These are phyloP conservation scores for Comarum palustre DNA, from an alignment of 306 rosid genomes.

Conservation along the genomic window DNA sequence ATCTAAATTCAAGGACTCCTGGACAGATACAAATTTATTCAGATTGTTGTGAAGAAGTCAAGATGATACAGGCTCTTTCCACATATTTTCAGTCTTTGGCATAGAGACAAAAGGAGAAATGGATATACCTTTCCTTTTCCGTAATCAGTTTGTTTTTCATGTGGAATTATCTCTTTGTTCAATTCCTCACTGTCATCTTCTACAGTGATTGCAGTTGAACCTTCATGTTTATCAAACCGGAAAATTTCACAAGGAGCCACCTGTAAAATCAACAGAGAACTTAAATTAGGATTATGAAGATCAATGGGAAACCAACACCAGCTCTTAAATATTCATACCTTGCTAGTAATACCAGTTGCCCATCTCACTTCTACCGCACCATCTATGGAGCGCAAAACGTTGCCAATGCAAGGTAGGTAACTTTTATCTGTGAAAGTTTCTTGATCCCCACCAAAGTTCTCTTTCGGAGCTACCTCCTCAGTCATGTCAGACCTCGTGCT, in stretches of 20 bases:
- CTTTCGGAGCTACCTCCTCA: conserved; percentile 37
- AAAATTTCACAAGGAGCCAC: conserved; percentile 73
- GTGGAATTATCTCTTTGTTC: conserved; percentile 45
- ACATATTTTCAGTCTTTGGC: not conserved
- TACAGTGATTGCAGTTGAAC: conserved; percentile 41
- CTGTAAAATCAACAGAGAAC: conserved; percentile 37
- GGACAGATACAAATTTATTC: conserved; percentile 25
- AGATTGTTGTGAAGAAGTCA: not conserved
- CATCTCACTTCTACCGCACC: conserved; percentile 88
- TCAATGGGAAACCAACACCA: conserved; percentile 14
- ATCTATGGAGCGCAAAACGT: conserved; percentile 56
- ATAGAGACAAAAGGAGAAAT: conserved; percentile 19
- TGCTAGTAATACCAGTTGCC: conserved; percentile 70
- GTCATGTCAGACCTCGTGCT: conserved; percentile 29
- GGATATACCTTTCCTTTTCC: conserved; percentile 52
- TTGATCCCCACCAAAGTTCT: conserved; percentile 31
- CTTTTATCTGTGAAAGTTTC: conserved; percentile 34
- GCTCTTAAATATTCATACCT: conserved; percentile 45
- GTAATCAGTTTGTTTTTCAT: conserved; percentile 36
- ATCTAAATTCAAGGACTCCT: conserved; percentile 45
- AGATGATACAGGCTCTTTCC: not conserved
- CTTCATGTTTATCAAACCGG: conserved; percentile 65
- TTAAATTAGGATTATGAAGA: conserved; percentile 10
- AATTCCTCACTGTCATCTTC: conserved; percentile 56
- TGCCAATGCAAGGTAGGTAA: conserved; percentile 65